Evolutionary conservation across 176 grass and related monocot genomes (phyloP), one percentile per base, ranked within the genome.

Genomic region (Cocos nucifera): DNA sequence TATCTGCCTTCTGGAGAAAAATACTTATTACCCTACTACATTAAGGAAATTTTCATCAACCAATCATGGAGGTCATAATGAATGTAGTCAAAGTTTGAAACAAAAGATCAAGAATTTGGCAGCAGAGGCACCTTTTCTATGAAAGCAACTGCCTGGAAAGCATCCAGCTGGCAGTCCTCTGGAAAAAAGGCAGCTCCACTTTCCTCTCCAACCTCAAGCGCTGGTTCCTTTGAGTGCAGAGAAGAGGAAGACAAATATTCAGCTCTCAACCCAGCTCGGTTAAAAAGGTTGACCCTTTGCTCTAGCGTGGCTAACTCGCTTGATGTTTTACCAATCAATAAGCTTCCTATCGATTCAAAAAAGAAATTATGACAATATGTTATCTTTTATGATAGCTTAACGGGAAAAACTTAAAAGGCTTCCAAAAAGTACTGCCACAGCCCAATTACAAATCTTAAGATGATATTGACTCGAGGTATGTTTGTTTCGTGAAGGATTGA

Each of bases 161-260:
- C 91, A 77, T 90, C 91, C 50, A 96, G 58, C 49, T 96, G 86
- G 59, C 80, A 87, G 49, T 96, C 91, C 23, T 87, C 75, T 3
- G 80, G 81, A 61, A 97, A 60, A 59, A 88, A 82, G 58, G 83
- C 79, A 64, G 83, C 92, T 74, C 78, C 83, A 19, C 78, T 83
- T 75, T 90, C 72, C 2, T 79, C 74, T 62, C 83, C 80, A 72
- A 88, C 83, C 51, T 57, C 39, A 30, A 96, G 56, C 53, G 78
- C 78, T 0, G 91, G 86, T 69, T 96, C 91, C 64, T 79, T 73
- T 29, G 67, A 69, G 39, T 62, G 70, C 51, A 96, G 21, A 50
- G 78, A 76, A 63, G 78, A 59, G 6, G 69, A 64, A 59, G 71
- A 66, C 67, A 96, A 61, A 77, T 76, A 90, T 52, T 96, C 78